Percentiles rank a stretch among this genome's conserved stretches.
phyloP scores from a whole-genome alignment of 306 rosid species.

The Sesbania bispinosa region DNA sequence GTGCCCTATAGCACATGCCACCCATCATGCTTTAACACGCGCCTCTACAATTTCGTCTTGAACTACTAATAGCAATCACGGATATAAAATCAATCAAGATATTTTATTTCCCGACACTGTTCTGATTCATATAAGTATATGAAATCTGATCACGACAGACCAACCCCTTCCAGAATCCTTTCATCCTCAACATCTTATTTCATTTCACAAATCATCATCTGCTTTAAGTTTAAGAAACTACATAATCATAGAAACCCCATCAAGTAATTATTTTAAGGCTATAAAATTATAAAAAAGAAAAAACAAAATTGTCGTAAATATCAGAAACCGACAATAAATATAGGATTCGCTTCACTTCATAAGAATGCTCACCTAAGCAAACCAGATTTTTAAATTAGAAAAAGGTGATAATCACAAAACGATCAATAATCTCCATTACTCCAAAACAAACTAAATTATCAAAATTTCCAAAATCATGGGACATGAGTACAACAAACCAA shows the following conservation, averaged over 20 bases:
- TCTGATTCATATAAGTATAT: conserved; percentile 6
- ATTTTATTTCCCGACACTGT: not conserved
- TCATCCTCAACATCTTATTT: not conserved
- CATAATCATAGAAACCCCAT: conserved; percentile 7
- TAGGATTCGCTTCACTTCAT: not conserved
- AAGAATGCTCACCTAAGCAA: not conserved
- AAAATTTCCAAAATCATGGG: not conserved
- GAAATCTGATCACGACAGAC: conserved; percentile 7
- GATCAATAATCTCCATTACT: not conserved
- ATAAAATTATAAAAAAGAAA: not conserved
- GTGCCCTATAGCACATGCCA: not conserved
- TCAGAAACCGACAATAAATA: not conserved
- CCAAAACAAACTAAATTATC: not conserved
- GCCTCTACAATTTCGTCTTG: conserved; percentile 7
- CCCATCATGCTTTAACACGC: not conserved
- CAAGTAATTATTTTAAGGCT: not conserved
- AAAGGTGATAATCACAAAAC: not conserved
- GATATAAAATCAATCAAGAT: not conserved
- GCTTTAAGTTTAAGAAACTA: conserved; percentile 14
- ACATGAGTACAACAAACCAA: not conserved
- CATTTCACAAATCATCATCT: conserved; percentile 12
- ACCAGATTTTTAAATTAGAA: not conserved
- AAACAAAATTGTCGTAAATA: not conserved
- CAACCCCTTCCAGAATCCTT: not conserved
- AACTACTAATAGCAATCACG: not conserved